Base-by-base conservation (phyloP, 2,329 filamentous ascomycete species). In the Pseudofabraea citricarpa region DNA sequence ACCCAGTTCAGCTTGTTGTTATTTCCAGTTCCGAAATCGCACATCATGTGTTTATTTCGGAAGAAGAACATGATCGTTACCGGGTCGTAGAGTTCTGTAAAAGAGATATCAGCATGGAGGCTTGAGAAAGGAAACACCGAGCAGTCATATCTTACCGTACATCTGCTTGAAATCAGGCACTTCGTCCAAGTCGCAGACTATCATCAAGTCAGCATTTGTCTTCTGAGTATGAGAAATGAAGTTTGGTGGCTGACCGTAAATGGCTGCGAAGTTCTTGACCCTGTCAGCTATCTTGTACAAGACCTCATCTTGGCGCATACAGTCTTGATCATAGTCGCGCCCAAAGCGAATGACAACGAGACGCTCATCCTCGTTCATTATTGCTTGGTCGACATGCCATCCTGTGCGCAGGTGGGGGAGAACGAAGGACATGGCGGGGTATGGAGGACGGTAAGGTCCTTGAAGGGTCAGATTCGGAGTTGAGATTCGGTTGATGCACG, bases 1-100 rank as follows among this genome's bases (percentile, higher is more conserved):
- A 95, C 88, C 84, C 89, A 95, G 64, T 96, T 96, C 55, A 96
- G 74, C 67, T 97, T 97, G 66, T 98, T 98, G 68, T 98, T 98
- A 70, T 98, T 95, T 53, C 93, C 93, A 2, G 93, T 98, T 36
- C 91, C 91, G 56, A 96, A 90, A 78, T 97, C 91, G 65, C 87
- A 89, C 87, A 94, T 95, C 81, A 97, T 97, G 69, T 96, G 90
- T 66, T 98, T 98, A 65, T 98, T 98, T 49, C 91, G 81, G 73
- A 90, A 95, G 75, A 95, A 95, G 73, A 88, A 95, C 87, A 96
- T 96, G 66, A 97, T 83, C 3, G 93, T 95, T 70, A 90, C 88
- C 1, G 90, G 83, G 62, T 98, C 87, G 72, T 93, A 90, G 5
- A 90, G 74, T 62, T 90, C 77, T 53, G 38, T 21, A 23, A 16